These are phyloP conservation scores for Citrus australasica DNA, from an alignment of 345 rosid species.

Conservation along the genomic window DNA sequence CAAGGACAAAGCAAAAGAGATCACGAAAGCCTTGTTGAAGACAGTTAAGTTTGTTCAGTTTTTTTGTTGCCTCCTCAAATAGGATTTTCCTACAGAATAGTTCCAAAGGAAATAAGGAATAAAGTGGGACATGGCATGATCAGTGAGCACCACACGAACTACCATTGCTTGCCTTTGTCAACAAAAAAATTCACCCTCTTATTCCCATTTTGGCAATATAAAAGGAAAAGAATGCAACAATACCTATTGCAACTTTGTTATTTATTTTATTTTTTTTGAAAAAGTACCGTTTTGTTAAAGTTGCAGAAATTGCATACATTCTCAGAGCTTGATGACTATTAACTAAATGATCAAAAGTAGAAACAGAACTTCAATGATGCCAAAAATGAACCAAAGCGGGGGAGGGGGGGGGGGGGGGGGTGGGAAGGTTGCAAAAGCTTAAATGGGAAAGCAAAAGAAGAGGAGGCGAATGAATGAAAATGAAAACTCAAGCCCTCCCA, in stretches of 20 bases:
- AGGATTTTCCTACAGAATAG: neutral
- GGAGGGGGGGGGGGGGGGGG: neutral
- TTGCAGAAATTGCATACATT: neutral
- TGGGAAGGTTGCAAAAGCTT: too few relatives aligned
- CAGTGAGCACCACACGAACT: neutral
- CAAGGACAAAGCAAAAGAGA: neutral
- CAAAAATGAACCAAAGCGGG: neutral
- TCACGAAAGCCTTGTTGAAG: neutral
- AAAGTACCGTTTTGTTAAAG: neutral
- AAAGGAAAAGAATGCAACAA: too few relatives aligned
- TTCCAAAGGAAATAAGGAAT: neutral
- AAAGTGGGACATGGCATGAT: neutral
- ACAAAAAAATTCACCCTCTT: neutral
- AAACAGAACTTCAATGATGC: neutral
- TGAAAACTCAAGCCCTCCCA: neutral
- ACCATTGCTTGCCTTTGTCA: neutral
- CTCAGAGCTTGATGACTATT: neutral
- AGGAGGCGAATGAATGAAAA: neutral
- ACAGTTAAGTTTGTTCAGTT: slow-evolving; percentile 3
- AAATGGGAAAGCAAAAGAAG: neutral
- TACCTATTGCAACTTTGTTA: too few relatives aligned
- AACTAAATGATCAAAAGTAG: neutral
- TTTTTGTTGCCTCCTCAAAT: slow-evolving; percentile 8
- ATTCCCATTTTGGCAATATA: neutral
- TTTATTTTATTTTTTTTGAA: too few relatives aligned